Conservation (phyloP, 306 rosid genomes). For the Hylodesmum podocarpum region DNA sequence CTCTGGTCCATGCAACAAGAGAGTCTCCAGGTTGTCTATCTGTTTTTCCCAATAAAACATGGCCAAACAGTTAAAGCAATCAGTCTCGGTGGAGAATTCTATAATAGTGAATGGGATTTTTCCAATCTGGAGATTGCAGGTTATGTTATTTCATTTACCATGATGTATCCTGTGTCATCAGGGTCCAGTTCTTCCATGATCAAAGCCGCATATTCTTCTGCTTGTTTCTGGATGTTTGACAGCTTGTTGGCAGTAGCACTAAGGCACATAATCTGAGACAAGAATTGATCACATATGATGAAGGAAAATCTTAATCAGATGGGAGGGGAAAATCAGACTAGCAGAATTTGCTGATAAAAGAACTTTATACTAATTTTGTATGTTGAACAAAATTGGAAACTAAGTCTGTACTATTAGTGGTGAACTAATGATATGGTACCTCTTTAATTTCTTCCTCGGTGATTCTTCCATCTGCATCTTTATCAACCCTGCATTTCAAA, state of each 20-base stretch:
- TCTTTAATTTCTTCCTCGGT: conserved; percentile 59
- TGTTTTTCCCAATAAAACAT: conserved; percentile 33
- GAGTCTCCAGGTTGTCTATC: conserved; percentile 57
- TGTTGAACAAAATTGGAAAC: neutral
- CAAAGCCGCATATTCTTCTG: conserved; percentile 71
- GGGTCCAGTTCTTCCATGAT: conserved; percentile 85
- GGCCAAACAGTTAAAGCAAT: neutral
- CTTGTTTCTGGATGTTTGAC: conserved; percentile 58
- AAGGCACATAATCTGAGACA: conserved; percentile 56
- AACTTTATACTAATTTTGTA: neutral
- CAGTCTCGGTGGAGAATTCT: conserved; percentile 5
- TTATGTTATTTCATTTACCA: conserved; percentile 39
- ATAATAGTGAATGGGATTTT: neutral
- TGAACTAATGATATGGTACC: conserved; percentile 37
- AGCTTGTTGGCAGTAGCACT: conserved; percentile 72
- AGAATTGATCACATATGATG: conserved; percentile 1
- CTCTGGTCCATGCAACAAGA: conserved; percentile 52
- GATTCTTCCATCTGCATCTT: conserved; percentile 78
- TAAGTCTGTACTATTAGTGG: neutral
- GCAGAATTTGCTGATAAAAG: neutral
- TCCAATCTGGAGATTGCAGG: neutral
- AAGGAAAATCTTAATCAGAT: neutral
- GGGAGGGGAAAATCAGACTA: neutral
- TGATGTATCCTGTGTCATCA: conserved; percentile 49
- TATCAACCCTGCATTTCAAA: conserved; percentile 66